Evolutionary conservation across 148 eudicot genomes (phyloP), one percentile per base, ranked within the genome.

Genomic region (Chenopodium formosanum): DNA sequence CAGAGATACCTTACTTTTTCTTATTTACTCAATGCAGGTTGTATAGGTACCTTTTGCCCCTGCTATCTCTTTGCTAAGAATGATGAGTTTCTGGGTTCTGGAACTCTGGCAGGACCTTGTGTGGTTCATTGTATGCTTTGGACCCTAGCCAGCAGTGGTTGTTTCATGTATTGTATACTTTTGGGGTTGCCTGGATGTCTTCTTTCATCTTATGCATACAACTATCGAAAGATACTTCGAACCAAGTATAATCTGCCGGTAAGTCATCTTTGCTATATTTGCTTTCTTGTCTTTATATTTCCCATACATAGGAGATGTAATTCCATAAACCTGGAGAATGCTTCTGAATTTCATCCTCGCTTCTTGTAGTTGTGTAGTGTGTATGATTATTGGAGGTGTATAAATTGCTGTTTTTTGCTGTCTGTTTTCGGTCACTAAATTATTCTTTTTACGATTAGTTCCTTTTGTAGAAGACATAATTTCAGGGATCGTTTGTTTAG

Each of bases 1-100:
- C 44, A 40, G 44, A 40, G 44, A 40, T 63, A n/a, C 20, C 22
- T 78, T 62, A 74, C 60, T 52, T 50, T 77, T 48, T 12, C 70
- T 68, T 83, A 56, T 14, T 73, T 4, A 4, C 48, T 46, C 22
- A 70, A 70, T 81, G 79, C 90, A 92, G 98, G 98, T 79, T 89
- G 82, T 74, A 72, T 94, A 56, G 97, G 98, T 76, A 86, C 88
- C 60, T 37, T 90, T 70, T 94, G 98, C 87, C 98, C 98, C 2
- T 94, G 98, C 89, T 94, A 85, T 88, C 85, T 94, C 31, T 94
- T 94, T 82, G 98, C 89, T 25, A 90, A 90, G 83, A 94, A 94
- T 88, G 98, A 95, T 0, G 89, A 89, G 85, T 84, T 86, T 84
- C 79, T 94, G 90, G 98, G 98, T 62, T 91, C 98, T 60, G 91